phyloP scores from a whole-genome alignment of 805 yeast species.

The Metschnikowia lachancei region DNA sequence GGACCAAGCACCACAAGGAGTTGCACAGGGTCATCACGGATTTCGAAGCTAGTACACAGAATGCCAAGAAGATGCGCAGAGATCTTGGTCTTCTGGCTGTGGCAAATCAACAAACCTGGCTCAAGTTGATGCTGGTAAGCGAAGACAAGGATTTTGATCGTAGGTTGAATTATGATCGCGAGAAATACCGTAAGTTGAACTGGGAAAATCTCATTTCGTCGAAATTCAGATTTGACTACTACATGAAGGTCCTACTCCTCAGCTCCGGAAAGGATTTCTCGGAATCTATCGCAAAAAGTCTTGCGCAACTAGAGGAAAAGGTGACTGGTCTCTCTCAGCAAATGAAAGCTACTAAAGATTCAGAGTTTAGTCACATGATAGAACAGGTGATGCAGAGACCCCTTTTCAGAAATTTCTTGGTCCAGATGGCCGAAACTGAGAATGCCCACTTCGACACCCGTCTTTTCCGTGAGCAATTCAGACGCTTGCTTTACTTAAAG shows the following conservation, averaged over 20 bases:
- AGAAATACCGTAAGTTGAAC: slow-evolving; percentile 29
- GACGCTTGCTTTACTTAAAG: slow-evolving; percentile 34
- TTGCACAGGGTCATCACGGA: slow-evolving; percentile 45
- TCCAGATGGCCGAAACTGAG: slow-evolving; percentile 16
- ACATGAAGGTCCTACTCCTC: slow-evolving; percentile 24
- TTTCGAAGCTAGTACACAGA: slow-evolving; percentile 33
- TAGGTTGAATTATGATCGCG: slow-evolving; percentile 29
- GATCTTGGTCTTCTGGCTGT: slow-evolving; percentile 19
- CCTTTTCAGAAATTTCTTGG: slow-evolving; percentile 25
- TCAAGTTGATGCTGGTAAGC: slow-evolving; percentile 21
- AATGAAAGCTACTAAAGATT: slow-evolving; percentile 30
- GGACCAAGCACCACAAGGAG: slow-evolving; percentile 54
- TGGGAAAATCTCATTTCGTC: slow-evolving; percentile 40
- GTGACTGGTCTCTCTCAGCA: slow-evolving; percentile 27
- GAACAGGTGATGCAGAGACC: slow-evolving; percentile 29
- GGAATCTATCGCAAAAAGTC: slow-evolving; percentile 21
- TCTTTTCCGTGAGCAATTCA: slow-evolving; percentile 26
- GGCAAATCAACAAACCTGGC: slow-evolving; percentile 30
- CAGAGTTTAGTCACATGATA: slow-evolving; percentile 32
- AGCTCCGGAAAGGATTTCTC: slow-evolving; percentile 19
- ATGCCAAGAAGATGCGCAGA: slow-evolving; percentile 21
- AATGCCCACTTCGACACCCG: neutral
- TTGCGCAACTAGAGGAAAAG: slow-evolving; percentile 21
- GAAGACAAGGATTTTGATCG: slow-evolving; percentile 26
- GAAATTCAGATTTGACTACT: slow-evolving; percentile 28